Evolutionary conservation across 2,329 filamentous ascomycete species (phyloP).

Genomic region (Neurospora sp.): DNA sequence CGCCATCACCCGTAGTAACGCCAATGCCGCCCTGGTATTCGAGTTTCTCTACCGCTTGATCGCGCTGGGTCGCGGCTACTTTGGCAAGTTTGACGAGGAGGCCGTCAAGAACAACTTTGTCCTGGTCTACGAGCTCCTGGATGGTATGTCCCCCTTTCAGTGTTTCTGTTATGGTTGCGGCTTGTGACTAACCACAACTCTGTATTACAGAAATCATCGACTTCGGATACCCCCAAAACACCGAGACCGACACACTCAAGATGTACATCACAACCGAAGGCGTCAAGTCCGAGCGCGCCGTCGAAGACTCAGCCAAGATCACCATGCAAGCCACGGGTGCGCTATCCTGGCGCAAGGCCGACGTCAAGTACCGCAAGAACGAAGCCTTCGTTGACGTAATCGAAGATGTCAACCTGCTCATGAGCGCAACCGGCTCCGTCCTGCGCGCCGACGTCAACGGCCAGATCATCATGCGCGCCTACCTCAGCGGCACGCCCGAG

Average conservation of each 20-base stretch:
- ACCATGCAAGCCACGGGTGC: slow-evolving; percentile 99
- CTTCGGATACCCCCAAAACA: slow-evolving; percentile 98
- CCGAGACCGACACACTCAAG: slow-evolving; percentile 95
- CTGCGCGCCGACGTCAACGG: slow-evolving; percentile 93
- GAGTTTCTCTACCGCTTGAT: slow-evolving; percentile 95
- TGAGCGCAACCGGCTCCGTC: slow-evolving; percentile 95
- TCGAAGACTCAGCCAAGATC: slow-evolving; percentile 92
- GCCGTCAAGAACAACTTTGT: slow-evolving; percentile 99
- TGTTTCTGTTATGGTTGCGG: not conserved
- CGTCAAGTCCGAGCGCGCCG: slow-evolving; percentile 79
- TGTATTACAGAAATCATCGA: slow-evolving; percentile 74
- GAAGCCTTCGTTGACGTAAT: slow-evolving; percentile 99
- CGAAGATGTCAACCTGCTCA: slow-evolving; percentile 95
- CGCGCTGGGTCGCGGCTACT: slow-evolving; percentile 85
- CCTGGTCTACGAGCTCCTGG: slow-evolving; percentile 90
- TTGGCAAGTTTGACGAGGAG: slow-evolving; percentile 98
- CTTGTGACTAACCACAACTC: slow-evolving; percentile 6
- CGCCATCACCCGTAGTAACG: slow-evolving; percentile 96
- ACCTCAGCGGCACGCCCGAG: slow-evolving; percentile 90
- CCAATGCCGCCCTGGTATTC: slow-evolving; percentile 94
- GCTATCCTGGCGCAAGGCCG: slow-evolving; percentile 89
- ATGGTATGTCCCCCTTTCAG: slow-evolving; percentile 49
- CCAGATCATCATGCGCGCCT: slow-evolving; percentile 97
- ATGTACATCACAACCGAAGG: slow-evolving; percentile 99
- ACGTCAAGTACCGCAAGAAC: slow-evolving; percentile 99